Evolutionary conservation across 805 yeast species (phyloP), one percentile per base, ranked within the genome.

Genomic region (Saccharomycopsis sp.): DNA sequence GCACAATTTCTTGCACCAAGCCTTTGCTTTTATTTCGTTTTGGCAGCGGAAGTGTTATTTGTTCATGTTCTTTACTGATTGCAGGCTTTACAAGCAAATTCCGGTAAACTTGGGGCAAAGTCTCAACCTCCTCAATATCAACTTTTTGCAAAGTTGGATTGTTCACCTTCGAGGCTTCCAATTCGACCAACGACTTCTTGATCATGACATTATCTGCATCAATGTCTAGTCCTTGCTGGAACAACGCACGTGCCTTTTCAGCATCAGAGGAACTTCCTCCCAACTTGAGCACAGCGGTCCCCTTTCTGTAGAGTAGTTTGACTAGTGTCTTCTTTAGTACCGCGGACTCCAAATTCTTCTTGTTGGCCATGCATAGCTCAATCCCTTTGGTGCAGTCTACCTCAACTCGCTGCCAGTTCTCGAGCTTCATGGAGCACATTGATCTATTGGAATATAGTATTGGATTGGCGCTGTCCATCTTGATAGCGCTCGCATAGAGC

Each of bases 361-460:
- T 10, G 10, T 34, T 37, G 3, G 31, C 25, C 8, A 32, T 32
- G 6, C 37, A 36, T 2, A 58, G 33, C 1, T 43, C 35, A 12
- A 80, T 55, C 0, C 84, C 88, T 12, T 52, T 51, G 8, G 67
- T 55, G 45, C 82, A 70, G 43, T 71, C 76, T 15, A 56, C 53
- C 3, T 70, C 51, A 2, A 79, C 83, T 13, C 68, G 58, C 2
- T 56, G 50, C 66, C 69, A 76, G 23, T 69, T 67, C 4, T 60
- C 51, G 3, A 75, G 53, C 42, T 76, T 75, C 30, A 80, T 53
- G 47, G 70, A 66, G n/a, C 84, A 66, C 63, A 76, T 75, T 0
- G 92, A 81, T 33, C 80, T 59, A 53, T 82, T 82, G n/a, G 88
- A 71, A 53, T 67, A 76, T 1, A 76, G 60, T 0, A 78, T 67